Conservation (phyloP, 2,329 filamentous ascomycete species). For the Cordyceps militaris region DNA sequence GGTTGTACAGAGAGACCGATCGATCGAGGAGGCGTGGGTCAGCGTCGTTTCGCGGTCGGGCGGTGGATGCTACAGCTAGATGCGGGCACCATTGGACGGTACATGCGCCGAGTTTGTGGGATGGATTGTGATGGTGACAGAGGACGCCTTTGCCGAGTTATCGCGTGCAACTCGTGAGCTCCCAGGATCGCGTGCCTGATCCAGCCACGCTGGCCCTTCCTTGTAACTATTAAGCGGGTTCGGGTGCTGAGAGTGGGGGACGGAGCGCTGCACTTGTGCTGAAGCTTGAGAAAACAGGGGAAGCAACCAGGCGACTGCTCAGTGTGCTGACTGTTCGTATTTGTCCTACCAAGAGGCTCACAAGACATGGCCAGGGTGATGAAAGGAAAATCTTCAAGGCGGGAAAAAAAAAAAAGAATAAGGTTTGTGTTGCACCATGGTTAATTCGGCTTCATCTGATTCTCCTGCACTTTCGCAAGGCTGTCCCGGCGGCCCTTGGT, state of each 20-base stretch:
- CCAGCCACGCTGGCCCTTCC: too few relatives aligned
- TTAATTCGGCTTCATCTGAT: background rate
- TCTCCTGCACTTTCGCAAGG: background rate
- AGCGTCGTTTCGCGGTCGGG: background rate
- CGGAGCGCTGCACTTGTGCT: background rate
- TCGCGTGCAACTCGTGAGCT: background rate
- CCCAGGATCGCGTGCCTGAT: too few relatives aligned
- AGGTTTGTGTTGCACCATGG: background rate
- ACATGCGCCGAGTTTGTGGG: background rate
- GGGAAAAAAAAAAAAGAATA: background rate
- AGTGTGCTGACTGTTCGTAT: background rate
- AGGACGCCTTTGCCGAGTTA: background rate
- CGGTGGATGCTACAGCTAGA: background rate
- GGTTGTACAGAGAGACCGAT: background rate
- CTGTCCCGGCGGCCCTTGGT: background rate
- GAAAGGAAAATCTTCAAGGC: background rate
- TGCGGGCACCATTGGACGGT: constrained; percentile 1
- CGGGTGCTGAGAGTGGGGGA: background rate
- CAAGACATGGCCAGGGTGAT: too few relatives aligned
- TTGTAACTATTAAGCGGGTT: background rate
- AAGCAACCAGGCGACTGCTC: background rate
- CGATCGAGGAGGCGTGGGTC: background rate
- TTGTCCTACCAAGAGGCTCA: too few relatives aligned
- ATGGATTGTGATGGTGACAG: constrained; percentile 8
- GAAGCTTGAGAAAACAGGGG: background rate